A percentile compares a stretch with the other conserved stretches of the same genome.
Evolutionary conservation across 768 basidiomycete species (phyloP).

Genomic region (Sarcodon sp.): DNA sequence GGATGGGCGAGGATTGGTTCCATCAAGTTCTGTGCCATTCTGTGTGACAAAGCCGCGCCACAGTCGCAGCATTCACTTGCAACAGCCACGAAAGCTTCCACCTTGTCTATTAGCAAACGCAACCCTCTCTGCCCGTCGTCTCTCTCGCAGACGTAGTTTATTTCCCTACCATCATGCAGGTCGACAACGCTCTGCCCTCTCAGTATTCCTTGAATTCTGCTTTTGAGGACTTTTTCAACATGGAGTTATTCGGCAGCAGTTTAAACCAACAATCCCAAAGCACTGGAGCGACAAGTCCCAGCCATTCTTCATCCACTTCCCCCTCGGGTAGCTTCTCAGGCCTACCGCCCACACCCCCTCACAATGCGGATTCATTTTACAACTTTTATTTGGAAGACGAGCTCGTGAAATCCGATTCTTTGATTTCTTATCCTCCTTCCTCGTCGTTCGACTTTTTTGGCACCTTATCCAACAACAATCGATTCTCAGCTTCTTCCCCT

Average conservation of each 20-base stretch:
- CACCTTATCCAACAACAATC: constrained; percentile 9
- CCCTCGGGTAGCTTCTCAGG: constrained; percentile 13
- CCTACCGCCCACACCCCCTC: constrained; percentile 14
- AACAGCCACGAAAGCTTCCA: too few species aligned
- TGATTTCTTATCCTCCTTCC: constrained; percentile 11
- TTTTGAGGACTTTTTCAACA: constrained; percentile 54
- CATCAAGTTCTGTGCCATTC: too few species aligned
- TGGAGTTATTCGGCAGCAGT: constrained; percentile 37
- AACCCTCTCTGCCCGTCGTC: too few species aligned
- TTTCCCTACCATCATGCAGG: constrained; percentile 20
- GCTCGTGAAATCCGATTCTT: constrained; percentile 12
- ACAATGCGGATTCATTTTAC: constrained; percentile 12
- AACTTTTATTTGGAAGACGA: constrained; percentile 17
- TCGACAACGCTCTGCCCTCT: constrained; percentile 23
- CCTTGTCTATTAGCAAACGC: too few species aligned
- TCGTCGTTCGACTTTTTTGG: constrained; percentile 27
- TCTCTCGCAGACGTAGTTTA: too few species aligned
- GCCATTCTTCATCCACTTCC: constrained; percentile 11
- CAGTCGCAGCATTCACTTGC: too few species aligned
- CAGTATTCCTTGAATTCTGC: constrained; percentile 18
- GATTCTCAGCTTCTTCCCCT: constrained; percentile 9
- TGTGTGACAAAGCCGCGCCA: too few species aligned
- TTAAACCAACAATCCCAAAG: constrained; percentile 12
- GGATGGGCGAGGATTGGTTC: too few species aligned
- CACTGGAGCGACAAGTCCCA: constrained; percentile 12